Base-by-base conservation (phyloP, 1,284 basidiomycete species). In the Sporisorium sorghi region DNA sequence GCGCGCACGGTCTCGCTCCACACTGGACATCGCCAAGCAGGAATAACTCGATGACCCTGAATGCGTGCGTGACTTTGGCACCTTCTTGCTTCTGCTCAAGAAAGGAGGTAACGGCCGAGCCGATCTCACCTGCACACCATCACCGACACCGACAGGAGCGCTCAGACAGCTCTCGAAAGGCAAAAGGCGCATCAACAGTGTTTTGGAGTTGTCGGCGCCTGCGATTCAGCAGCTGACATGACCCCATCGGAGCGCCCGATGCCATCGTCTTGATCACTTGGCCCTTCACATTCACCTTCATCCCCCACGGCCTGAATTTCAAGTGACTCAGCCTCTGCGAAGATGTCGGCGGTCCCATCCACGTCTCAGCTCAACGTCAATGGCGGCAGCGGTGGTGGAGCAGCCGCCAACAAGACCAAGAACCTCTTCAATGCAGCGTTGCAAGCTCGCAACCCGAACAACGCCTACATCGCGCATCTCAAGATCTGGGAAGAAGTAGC, bases 401-500 rank as follows among this genome's bases (percentile, higher is more conserved):
- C 56, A 21, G 28, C 49, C n/a, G 56, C 55, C 35, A 75, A 66
- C 60, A 71, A 68, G 58, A 77, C 75, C 17, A 73, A 73, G 50
- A 78, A 83, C 35, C 70, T 76, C 39, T 81, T 84, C 61, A 74
- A 70, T 28, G 74, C 80, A 23, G 81, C 83, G 15, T 65, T 84
- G 11, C 76, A 73, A 46, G 62, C 76, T 10, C 68, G 82, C 17
- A 67, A 76, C 6, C 49, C 81, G 3, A 59, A 67, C 47, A 80
- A 81, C 54, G 73, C 74, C 40, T 84, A 84, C 58, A 78, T 83
- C 11, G 73, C 80, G 15, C 82, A 84, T 63, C 58, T 84, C 57
- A 83, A 83, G 58, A 78, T 84, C 35, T 83, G 77, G 74, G 83
- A 84, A 51, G 60, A 71, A 2, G 65, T 75, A 12, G 64, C 73